phyloP scores from a whole-genome alignment of 1,139 yeast species.

The Lodderomyces margitis region DNA sequence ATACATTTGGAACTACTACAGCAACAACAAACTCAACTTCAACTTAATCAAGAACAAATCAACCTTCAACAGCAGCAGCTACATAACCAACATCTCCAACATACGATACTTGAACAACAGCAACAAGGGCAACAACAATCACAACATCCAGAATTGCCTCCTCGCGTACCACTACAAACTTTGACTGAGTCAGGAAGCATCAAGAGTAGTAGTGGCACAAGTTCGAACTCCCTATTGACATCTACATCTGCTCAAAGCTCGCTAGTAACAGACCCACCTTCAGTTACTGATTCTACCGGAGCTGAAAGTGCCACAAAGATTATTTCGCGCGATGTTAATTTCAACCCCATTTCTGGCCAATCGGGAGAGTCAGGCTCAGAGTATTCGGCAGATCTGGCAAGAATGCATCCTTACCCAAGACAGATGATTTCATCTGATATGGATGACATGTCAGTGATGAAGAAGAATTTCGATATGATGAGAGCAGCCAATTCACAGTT shows the following conservation, averaged over 20 bases:
- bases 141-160: not conserved
- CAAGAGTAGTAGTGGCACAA: constrained; percentile 2
- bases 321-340: not conserved
- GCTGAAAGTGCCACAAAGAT: not conserved
- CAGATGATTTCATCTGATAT: not conserved
- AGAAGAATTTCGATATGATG: constrained; percentile 12
- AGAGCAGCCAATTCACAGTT: constrained; percentile 13
- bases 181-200: not conserved
- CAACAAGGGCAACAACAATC: not conserved
- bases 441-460: constrained; percentile 3
- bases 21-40: constrained; percentile 7
- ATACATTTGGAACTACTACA: constrained; percentile 1
- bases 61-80: constrained; percentile 2
- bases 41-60: constrained; percentile 3
- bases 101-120: not conserved
- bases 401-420: not conserved
- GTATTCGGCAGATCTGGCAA: not conserved
- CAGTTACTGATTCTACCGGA: constrained; percentile 2
- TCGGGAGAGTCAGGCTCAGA: constrained; percentile 1
- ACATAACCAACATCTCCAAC: constrained; percentile 5
- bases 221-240: constrained; percentile 5
- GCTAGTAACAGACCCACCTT: constrained; percentile 1
- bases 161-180: constrained; percentile 2
- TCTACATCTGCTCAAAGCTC: constrained; percentile 2
- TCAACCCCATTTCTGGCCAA: not conserved